Base-by-base conservation (phyloP, 192 early-diverging fungal genomes). In the Pecoramyces ruminantium region DNA sequence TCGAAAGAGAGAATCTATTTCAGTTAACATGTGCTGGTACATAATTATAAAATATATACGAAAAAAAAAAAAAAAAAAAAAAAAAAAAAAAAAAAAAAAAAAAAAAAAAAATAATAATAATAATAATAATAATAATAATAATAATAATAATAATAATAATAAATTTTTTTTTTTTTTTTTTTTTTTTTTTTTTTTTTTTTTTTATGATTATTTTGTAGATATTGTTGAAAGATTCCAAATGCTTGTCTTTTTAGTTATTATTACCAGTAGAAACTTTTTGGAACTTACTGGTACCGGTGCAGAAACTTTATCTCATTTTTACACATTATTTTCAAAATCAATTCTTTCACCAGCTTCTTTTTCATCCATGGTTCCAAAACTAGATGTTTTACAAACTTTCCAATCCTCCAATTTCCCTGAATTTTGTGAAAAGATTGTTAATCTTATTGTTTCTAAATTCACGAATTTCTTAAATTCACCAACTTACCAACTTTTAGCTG, bases 161-260 rank as follows among this genome's bases (percentile, higher is more conserved):
- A 29, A 30, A 82, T 18, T 83, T 15, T 78, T 27, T 78, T 15
- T 21, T 9, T 34, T 80, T 6, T 84, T 28, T 2, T 51, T 29
- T 25, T 77, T 80, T 79, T 11, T 29, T 13, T 21, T 21, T 78
- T n/a, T n/a, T n/a, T n/a, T n/a, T n/a, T n/a, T n/a, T n/a, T n/a
- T n/a, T n/a, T n/a, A n/a, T n/a, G n/a, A n/a, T n/a, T n/a, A n/a
- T n/a, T 13, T 77, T 28, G 14, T 84, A 94, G 94, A 99, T 86
- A 95, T 98, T 58, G 96, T 98, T 11, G 97, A 98, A 85, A 90
- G 98, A 12, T 98, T 98, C 82, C 96, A 99, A 84, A 87, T 96
- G 16, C 89, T 90, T 1, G 90, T 94, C 12, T 98, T 96, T 84
- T 85, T 99, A 80, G 84, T 91, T 79, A 95, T 98, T 81, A 98